Conservation (phyloP, 2,329 filamentous ascomycete genomes). For the Colletotrichum higginsianum region DNA sequence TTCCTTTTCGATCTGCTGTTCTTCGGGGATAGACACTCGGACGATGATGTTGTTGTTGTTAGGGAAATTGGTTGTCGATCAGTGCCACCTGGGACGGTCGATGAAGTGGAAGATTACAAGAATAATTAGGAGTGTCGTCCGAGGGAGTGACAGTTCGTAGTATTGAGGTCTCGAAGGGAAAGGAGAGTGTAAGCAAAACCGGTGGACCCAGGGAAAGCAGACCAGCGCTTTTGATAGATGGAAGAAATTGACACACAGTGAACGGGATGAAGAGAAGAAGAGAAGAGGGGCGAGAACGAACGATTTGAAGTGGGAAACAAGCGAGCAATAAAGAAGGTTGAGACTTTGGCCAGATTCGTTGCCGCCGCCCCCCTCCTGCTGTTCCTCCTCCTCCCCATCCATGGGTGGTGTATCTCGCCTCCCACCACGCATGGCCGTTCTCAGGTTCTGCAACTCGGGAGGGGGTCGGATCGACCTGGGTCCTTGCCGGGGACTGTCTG, state of each 20-base stretch:
- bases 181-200: slow-evolving; percentile 53
- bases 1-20: slow-evolving; percentile 45
- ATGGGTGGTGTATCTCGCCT: slow-evolving; percentile 18
- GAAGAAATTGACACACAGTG: slow-evolving; percentile 51
- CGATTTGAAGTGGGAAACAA: slow-evolving; percentile 36
- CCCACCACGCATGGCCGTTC: slow-evolving; percentile 34
- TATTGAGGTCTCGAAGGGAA: slow-evolving; percentile 43
- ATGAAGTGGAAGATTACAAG: slow-evolving; percentile 52
- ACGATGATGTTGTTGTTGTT: slow-evolving; percentile 7
- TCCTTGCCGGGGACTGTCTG: slow-evolving; percentile 42
- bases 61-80: slow-evolving; percentile 29
- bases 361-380: not conserved
- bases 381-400: not conserved
- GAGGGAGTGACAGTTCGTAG: slow-evolving; percentile 43
- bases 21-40: slow-evolving; percentile 37
- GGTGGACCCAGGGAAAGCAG: slow-evolving; percentile 59
- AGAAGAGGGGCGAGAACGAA: slow-evolving; percentile 49
- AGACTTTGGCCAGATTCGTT: slow-evolving; percentile 11
- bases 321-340: slow-evolving; percentile 42
- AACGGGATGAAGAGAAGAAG: slow-evolving; percentile 42
- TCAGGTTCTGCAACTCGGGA: slow-evolving; percentile 31
- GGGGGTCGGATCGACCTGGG: slow-evolving; percentile 39
- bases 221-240: slow-evolving; percentile 63
- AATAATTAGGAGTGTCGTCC: slow-evolving; percentile 46
- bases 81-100: slow-evolving; percentile 43